A percentile compares a stretch with the other conserved stretches of the same genome.
These are phyloP conservation scores for Bryum argenteum DNA, from an alignment of 225 moss, liverwort and hornwort genomes.

Conservation along the genomic window DNA sequence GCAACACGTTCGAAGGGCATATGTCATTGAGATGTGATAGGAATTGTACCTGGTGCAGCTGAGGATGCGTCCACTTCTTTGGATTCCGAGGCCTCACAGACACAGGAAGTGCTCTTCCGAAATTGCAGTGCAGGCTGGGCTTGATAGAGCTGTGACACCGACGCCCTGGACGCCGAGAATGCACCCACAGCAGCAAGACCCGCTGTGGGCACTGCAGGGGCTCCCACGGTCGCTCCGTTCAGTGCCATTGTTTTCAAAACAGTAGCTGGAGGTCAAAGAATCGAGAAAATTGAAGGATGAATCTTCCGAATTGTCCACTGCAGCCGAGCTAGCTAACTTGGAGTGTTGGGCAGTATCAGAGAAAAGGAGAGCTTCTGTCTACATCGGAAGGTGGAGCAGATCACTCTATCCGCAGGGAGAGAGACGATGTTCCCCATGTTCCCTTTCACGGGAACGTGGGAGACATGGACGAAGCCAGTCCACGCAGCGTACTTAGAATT, in stretches of 20 bases:
- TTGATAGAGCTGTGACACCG: slow-evolving; percentile 34
- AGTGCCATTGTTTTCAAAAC: slow-evolving; percentile 32
- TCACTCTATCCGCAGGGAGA: slow-evolving; percentile 38
- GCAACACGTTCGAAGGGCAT: no score
- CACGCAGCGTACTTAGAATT: slow-evolving; percentile 33
- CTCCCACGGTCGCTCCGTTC: slow-evolving; percentile 32
- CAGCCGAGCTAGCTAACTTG: background rate
- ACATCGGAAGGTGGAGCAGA: slow-evolving; percentile 1
- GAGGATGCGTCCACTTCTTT: slow-evolving; percentile 16
- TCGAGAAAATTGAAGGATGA: background rate
- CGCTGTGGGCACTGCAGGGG: slow-evolving; percentile 8
- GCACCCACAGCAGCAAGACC: slow-evolving; percentile 29
- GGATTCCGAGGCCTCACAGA: slow-evolving; percentile 32
- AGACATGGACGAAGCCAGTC: slow-evolving; percentile 33
- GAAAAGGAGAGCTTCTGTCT: background rate
- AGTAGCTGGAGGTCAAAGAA: background rate
- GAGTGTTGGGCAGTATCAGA: no score
- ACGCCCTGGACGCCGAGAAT: slow-evolving; percentile 39
- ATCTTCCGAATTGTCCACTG: background rate
- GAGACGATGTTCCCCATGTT: slow-evolving; percentile 29
- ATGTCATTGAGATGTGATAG: no score
- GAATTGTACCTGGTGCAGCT: slow-evolving; percentile 31
- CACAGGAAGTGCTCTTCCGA: slow-evolving; percentile 36
- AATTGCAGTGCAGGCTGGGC: slow-evolving; percentile 22
- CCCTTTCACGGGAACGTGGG: background rate